Conservation (phyloP, 2,329 filamentous ascomycete species). For the Calonectria fujianensis region DNA sequence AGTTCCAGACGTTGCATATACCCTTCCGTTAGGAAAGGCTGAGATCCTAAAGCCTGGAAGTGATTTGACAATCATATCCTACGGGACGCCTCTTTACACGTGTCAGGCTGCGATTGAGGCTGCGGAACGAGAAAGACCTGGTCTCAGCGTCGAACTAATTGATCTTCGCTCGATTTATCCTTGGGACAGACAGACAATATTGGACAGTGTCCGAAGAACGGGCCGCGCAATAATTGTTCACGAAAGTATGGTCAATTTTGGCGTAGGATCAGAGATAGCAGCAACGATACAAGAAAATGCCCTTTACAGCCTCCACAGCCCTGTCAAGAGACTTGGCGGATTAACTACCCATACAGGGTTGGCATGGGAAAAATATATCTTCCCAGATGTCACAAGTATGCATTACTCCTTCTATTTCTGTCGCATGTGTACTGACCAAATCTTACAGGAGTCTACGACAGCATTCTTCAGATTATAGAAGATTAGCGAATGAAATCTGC, state of each 20-base stretch:
- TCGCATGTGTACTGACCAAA: background rate
- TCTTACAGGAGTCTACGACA: slow-evolving; percentile 78
- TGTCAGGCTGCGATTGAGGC: slow-evolving; percentile 84
- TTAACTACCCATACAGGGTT: slow-evolving; percentile 89
- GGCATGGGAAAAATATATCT: slow-evolving; percentile 84
- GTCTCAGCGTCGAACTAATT: slow-evolving; percentile 85
- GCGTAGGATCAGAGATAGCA: slow-evolving; percentile 90
- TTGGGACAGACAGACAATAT: slow-evolving; percentile 87
- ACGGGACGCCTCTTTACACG: slow-evolving; percentile 91
- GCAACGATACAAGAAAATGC: slow-evolving; percentile 89
- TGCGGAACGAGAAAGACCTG: slow-evolving; percentile 82
- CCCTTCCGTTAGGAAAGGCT: slow-evolving; percentile 88
- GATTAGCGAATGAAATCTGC: slow-evolving; percentile 67
- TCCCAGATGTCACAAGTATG: slow-evolving; percentile 90
- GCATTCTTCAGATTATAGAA: slow-evolving; percentile 78
- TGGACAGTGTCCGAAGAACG: slow-evolving; percentile 89
- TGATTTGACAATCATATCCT: slow-evolving; percentile 88
- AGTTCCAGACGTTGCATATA: slow-evolving; percentile 86
- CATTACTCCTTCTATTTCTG: slow-evolving; percentile 51
- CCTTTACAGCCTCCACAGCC: slow-evolving; percentile 87
- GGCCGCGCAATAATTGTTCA: slow-evolving; percentile 90
- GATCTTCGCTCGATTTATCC: slow-evolving; percentile 91
- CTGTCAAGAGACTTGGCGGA: slow-evolving; percentile 86
- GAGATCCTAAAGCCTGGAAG: slow-evolving; percentile 86
- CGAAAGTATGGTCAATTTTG: slow-evolving; percentile 92